Evolutionary conservation across 2,329 filamentous ascomycete species (phyloP).

Genomic region (Pseudogymnoascus sp.): DNA sequence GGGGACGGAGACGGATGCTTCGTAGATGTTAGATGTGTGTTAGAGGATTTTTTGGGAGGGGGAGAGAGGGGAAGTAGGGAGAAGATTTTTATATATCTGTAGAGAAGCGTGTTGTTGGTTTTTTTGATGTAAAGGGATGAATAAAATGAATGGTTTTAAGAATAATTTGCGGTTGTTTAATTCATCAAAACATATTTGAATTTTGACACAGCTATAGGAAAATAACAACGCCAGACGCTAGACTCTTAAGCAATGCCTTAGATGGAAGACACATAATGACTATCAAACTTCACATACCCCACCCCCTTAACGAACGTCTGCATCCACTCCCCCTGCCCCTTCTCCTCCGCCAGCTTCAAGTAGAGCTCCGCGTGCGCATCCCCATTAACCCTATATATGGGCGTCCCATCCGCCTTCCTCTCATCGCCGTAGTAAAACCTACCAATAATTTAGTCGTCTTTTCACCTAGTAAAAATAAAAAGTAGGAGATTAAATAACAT

Average conservation of each 20-base stretch:
- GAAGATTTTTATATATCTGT: too few relatives aligned
- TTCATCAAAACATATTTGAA: not conserved
- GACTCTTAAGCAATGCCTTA: not conserved
- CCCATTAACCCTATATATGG: slow-evolving; percentile 28
- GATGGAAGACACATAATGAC: not conserved
- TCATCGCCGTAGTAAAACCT: slow-evolving; percentile 45
- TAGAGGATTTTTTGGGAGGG: slow-evolving; percentile 22
- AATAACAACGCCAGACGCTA: not conserved
- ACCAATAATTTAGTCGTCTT: too few relatives aligned
- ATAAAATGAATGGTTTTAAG: too few relatives aligned
- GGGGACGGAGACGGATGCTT: not conserved
- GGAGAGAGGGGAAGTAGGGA: too few relatives aligned
- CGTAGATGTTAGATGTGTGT: not conserved
- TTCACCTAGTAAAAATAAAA: too few relatives aligned
- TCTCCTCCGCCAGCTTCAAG: slow-evolving; percentile 30
- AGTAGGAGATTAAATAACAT: too few relatives aligned
- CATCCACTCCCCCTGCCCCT: slow-evolving; percentile 35
- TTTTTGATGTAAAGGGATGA: too few relatives aligned
- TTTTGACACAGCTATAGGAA: not conserved
- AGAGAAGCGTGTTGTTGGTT: too few relatives aligned
- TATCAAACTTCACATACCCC: slow-evolving; percentile 18
- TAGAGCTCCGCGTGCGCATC: slow-evolving; percentile 35
- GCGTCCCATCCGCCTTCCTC: slow-evolving; percentile 33
- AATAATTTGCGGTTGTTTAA: too few relatives aligned
- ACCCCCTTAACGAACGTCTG: slow-evolving; percentile 35